Evolutionary conservation across 805 yeast species (phyloP), one percentile per base, ranked within the genome.

Genomic region (Candida parachauliodes): DNA sequence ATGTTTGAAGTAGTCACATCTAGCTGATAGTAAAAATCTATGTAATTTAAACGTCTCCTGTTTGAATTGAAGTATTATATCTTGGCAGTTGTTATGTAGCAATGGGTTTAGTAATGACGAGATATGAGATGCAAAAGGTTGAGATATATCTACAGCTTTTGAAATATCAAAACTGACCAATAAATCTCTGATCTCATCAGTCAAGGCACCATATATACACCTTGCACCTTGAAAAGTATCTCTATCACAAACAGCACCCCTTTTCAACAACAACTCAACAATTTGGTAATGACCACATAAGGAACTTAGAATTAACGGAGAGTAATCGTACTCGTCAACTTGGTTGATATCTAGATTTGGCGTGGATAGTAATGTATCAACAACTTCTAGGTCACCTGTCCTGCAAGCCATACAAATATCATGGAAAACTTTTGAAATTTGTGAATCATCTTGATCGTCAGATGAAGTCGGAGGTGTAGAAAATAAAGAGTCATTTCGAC

Each of bases 161-260:
- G 85, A 74, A 30, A 83, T 73, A 52, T 83, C 88, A 51, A 68
- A 79, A 28, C 75, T 66, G 14, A 80, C 51, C 36, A 85, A 57
- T 15, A 82, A 54, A 28, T 73, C 70, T 32, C 88, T 58, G 19
- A 85, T 85, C 3, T 64, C 55, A 51, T 83, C 88, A 12, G 73
- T 85, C 39, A 85, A 58, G 0, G 94, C 93, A 2, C 89, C 93
- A 50, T 85, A 83, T 2, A 84, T 68, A 46, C 91, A 83, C 30
- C 70, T 68, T 9, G 82, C 86, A 2, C 94, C 93, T 54, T 83
- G 85, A 50, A 79, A 79, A n/a, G 88, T 80, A 52, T 84, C 91
- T 50, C 87, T 69, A 55, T 83, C 89, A 55, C 91, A 83, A 6
- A 78, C 68, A 0, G 93, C 88, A 6, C 95, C 95, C 28, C 67